Conservation (phyloP, 306 rosid species). For the Vigna reflexopilosa region DNA sequence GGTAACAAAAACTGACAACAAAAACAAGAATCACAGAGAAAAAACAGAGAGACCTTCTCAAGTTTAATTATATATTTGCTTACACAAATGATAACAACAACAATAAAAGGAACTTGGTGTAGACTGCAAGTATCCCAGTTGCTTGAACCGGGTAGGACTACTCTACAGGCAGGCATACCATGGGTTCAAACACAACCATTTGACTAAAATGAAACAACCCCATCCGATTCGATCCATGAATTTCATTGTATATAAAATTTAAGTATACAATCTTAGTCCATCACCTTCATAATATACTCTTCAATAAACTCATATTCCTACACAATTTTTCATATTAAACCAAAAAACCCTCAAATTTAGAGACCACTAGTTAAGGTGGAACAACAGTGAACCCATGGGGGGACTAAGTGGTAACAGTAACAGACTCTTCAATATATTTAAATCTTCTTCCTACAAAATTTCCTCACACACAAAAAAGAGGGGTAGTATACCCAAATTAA, state of each 20-base stretch:
- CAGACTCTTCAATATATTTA: neutral
- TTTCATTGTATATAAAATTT: neutral
- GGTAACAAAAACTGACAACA: slow-evolving; percentile 11
- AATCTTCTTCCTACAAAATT: neutral
- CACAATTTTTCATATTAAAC: neutral
- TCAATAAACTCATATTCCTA: neutral
- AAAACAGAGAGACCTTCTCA: neutral
- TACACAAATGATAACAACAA: neutral
- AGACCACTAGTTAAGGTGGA: too few species aligned
- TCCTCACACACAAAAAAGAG: neutral
- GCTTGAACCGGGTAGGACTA: neutral
- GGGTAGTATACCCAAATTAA: neutral
- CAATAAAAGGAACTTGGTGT: neutral
- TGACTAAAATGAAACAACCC: neutral
- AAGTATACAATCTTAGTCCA: neutral
- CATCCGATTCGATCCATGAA: neutral
- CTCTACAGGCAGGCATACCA: neutral
- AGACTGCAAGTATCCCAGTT: neutral
- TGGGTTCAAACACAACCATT: neutral
- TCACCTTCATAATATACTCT: neutral
- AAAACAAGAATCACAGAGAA: slow-evolving; percentile 1
- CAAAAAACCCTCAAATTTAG: too few species aligned
- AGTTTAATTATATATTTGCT: neutral
- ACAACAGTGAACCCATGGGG: too few species aligned
- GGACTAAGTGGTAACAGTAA: too few species aligned